A percentile compares a stretch with the other conserved stretches of the same genome.
These are phyloP conservation scores for Vicia sativa DNA, from an alignment of 306 rosid species.

Conservation along the genomic window DNA sequence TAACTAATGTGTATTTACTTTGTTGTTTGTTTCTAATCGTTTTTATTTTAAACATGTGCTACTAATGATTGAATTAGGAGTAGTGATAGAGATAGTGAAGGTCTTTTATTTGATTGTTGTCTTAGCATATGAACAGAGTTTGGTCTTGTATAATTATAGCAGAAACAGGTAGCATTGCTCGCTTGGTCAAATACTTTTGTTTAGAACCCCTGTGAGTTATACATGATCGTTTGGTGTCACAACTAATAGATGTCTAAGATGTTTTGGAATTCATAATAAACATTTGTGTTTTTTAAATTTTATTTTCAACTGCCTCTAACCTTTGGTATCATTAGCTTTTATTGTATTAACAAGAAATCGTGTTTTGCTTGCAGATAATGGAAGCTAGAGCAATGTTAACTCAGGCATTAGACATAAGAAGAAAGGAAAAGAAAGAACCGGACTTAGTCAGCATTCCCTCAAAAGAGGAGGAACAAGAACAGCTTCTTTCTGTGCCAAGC, in stretches of 20 bases:
- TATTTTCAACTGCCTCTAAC: constrained; percentile 3
- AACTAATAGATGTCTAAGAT: background rate
- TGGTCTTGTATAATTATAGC: background rate
- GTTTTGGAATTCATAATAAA: constrained; percentile 11
- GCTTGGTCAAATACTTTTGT: constrained; percentile 7
- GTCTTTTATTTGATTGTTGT: background rate
- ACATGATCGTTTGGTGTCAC: background rate
- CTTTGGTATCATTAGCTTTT: background rate
- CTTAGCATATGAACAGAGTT: constrained; percentile 12
- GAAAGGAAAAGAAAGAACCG: constrained; percentile 49
- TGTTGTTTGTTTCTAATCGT: background rate
- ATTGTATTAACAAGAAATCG: constrained; percentile 24
- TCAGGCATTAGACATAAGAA: constrained; percentile 53
- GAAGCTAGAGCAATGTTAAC: constrained; percentile 77
- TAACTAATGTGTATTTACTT: background rate
- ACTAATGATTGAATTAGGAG: constrained; percentile 18
- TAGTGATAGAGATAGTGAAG: constrained; percentile 16
- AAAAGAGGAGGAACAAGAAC: constrained; percentile 64
- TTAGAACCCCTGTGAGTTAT: background rate
- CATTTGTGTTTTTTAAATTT: constrained; percentile 21
- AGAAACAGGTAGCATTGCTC: background rate
- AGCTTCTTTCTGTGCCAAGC: constrained; percentile 58
- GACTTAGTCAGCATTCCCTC: constrained; percentile 38
- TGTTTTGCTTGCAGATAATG: constrained; percentile 57
- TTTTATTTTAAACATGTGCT: constrained; percentile 6